Base-by-base conservation (phyloP, 2,329 filamentous ascomycete species). In the Paraphaeosphaeria minitans region DNA sequence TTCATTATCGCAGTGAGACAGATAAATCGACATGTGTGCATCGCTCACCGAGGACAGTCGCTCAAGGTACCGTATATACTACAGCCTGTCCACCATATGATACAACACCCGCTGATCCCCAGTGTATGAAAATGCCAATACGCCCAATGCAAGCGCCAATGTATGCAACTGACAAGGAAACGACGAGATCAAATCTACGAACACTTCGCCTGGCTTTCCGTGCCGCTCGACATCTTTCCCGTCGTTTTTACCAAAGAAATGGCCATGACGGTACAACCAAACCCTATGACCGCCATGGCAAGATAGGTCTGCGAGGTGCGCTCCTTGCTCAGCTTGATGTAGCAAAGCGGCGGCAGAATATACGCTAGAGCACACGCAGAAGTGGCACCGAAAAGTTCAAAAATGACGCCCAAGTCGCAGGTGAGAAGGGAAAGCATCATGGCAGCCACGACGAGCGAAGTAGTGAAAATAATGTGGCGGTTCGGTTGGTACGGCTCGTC, bases 361-460 rank as follows among this genome's bases (percentile, higher is more conserved):
- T 98, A 99, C 0, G 95, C 95, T 76, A 99, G 84, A 7, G 92
- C 93, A 68, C 93, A 95, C 3, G 95, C 95, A 74, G 91, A 96
- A 37, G 95, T 99, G 7, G 95, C 93, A 61, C 95, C 95, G 58
- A 99, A 95, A 19, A 99, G 83, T 80, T 99, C 95, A 72, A 99
- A 97, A 1, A 99, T 94, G 46, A 91, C 87, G 53, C 95, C 95
- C 3, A 99, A 83, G 75, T 99, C 95, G 78, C 95, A 98, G 0
- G 93, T 98, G 60, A 96, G 75, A 56, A 99, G 82, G 61, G 90
- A 90, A 55, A 98, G 75, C 7, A 80, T 80, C 85, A 95, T 90
- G 54, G 94, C 91, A 24, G 85, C 82, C 4, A 92, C 81, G n/a
- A 98, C 91, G 27, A 98, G 83, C 4, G 87, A 70, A 1, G 92